Percentiles rank a stretch among this genome's conserved stretches.
phyloP scores from a whole-genome alignment of 305 asterid species.

The Galium porrigens region DNA sequence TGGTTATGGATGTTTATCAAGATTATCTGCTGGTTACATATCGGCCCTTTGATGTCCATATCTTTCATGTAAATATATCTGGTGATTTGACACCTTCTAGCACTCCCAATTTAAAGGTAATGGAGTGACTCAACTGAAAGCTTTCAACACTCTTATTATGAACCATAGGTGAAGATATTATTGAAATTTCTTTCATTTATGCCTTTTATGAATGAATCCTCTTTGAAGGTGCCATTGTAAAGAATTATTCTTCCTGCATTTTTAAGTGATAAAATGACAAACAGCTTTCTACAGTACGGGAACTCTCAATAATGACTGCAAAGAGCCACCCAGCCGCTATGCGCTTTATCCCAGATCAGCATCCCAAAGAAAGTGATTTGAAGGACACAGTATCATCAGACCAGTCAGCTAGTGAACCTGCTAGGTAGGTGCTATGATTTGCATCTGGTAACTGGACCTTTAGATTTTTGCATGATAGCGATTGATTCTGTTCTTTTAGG shows the following conservation, averaged over 20 bases:
- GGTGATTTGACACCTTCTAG: slow-evolving; percentile 89
- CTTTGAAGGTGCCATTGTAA: slow-evolving; percentile 19
- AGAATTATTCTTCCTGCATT: slow-evolving; percentile 37
- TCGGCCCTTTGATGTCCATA: slow-evolving; percentile 88
- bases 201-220: slow-evolving; percentile 13
- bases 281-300: slow-evolving; percentile 99
- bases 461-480: slow-evolving; percentile 15
- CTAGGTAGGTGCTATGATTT: slow-evolving; percentile 40
- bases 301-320: slow-evolving; percentile 97
- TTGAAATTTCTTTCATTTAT: slow-evolving; percentile 15
- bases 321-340: slow-evolving; percentile 97
- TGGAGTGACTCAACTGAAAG: slow-evolving; percentile 20
- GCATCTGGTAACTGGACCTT: slow-evolving; percentile 16
- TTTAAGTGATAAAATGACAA: slow-evolving; percentile 98
- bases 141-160: slow-evolving; percentile 14
- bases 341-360: slow-evolving; percentile 90
- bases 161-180: slow-evolving; percentile 13
- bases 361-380: slow-evolving; percentile 34
- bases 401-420: slow-evolving; percentile 54
- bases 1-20: slow-evolving; percentile 97
- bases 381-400: slow-evolving; percentile 44
- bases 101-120: slow-evolving; percentile 82
- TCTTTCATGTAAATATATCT: slow-evolving; percentile 73
- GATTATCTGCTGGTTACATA: slow-evolving; percentile 86
- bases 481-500: slow-evolving; percentile 29